Base-by-base conservation (phyloP, 805 yeast species). In the Pichia ethanolica region DNA sequence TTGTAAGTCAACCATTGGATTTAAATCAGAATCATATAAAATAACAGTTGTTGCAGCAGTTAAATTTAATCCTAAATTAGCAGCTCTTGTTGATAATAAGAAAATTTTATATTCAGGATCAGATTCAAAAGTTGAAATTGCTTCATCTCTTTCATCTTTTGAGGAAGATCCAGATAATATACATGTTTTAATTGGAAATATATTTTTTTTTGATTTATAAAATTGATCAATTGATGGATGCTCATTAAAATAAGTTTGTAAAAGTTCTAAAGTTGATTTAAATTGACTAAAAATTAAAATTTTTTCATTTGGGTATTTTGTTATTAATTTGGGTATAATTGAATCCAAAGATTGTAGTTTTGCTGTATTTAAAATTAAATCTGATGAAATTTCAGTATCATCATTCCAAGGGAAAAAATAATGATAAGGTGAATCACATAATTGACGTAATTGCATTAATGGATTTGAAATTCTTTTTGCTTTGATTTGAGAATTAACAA, bases 1-100 rank as follows among this genome's bases (percentile, higher is more conserved):
- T 64, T 91, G 99, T 45, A 89, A 70, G 66, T 91, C 98, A 53
- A 89, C 95, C 61, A 91, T 97, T 0, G 98, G 99, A 60, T 91
- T 91, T 96, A 97, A 91, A 62, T 91, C 99, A 49, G 89, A 85
- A 60, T 91, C 99, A 61, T 88, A 89, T 10, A 91, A 59, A 4
- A 91, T 78, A 1, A 93, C 98, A 1, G 95, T 83, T 55, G 93
- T 97, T 0, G 98, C 96, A 0, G 84, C 81, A 0, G 83, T 78
- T 48, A 91, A 71, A 60, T 91, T 91, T 40, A 91, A 79, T 5
- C 99, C 99, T 34, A 91, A 74, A 0, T 98, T 98, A 9, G 97
- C 99, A 0, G 98, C 91, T 53, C 98, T 73, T 0, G 99, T 93
- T 12, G 95, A 85, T 12, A 93, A 71, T 46, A 93, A 65, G 55